phyloP scores from a whole-genome alignment of 2,329 filamentous ascomycete species.

The Kalmusia sp. region DNA sequence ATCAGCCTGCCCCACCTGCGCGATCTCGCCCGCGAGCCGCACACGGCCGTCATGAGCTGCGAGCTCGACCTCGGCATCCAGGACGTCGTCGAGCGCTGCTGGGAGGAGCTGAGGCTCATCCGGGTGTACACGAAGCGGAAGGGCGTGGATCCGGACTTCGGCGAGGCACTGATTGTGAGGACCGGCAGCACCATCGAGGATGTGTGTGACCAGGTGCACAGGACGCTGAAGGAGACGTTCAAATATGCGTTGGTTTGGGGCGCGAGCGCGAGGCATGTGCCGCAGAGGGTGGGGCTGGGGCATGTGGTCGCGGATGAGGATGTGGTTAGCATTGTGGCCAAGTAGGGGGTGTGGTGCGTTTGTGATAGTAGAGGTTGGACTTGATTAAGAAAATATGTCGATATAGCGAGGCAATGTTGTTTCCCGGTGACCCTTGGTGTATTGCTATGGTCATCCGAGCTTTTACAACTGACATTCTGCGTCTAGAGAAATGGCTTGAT shows the following conservation, averaged over 20 bases:
- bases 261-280: slow-evolving; percentile 91
- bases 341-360: slow-evolving; percentile 18
- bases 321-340: slow-evolving; percentile 69
- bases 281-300: slow-evolving; percentile 86
- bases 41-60: slow-evolving; percentile 97
- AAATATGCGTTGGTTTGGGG: slow-evolving; percentile 99
- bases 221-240: slow-evolving; percentile 96
- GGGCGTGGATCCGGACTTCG: slow-evolving; percentile 86
- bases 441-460: no score
- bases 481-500: no score
- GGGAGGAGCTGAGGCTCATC: slow-evolving; percentile 90
- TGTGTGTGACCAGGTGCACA: slow-evolving; percentile 94
- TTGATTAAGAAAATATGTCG: no score
- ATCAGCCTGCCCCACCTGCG: slow-evolving; percentile 94
- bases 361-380: background rate
- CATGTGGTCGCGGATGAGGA: slow-evolving; percentile 78
- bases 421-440: no score
- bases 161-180: slow-evolving; percentile 90
- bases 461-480: no score
- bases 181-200: slow-evolving; percentile 90
- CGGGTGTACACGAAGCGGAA: slow-evolving; percentile 96
- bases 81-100: slow-evolving; percentile 93
- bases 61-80: slow-evolving; percentile 92
- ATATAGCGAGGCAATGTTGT: no score
- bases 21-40: slow-evolving; percentile 85